These are phyloP conservation scores for Gigaspora rosea DNA, from an alignment of 192 early-diverging fungal genomes.

Conservation along the genomic window DNA sequence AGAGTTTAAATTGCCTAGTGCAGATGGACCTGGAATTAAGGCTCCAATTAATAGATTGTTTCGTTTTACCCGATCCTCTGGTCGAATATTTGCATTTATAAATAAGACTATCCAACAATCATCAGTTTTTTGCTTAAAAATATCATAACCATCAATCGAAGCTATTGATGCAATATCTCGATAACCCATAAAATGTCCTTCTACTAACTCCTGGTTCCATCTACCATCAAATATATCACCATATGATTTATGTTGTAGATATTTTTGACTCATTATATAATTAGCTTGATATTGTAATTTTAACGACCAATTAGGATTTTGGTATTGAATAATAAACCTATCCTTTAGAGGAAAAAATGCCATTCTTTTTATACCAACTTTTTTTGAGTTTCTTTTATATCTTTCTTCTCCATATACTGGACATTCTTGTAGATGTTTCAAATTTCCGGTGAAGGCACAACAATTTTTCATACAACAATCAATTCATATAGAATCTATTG, in stretches of 20 bases:
- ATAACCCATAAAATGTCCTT: neutral
- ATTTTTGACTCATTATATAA: neutral
- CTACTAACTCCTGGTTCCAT: neutral
- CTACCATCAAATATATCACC: conserved; percentile 2
- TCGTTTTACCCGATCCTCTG: neutral
- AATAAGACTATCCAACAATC: neutral
- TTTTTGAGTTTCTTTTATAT: neutral
- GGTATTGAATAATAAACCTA: neutral
- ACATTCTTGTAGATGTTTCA: neutral
- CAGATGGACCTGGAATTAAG: neutral
- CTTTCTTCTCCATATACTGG: neutral
- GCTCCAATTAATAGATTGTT: conserved; percentile 1
- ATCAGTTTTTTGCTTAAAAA: neutral
- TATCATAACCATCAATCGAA: neutral
- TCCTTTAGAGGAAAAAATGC: neutral
- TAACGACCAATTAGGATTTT: neutral
- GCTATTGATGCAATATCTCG: neutral
- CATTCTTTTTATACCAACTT: neutral
- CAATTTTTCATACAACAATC: neutral
- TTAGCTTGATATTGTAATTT: neutral
- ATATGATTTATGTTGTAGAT: neutral
- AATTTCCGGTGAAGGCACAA: neutral
- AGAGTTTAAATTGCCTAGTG: neutral
- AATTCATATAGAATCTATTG: neutral
- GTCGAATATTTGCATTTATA: neutral